Base-by-base conservation (phyloP, 2,329 filamentous ascomycete genomes). In the Hymenoscyphus scutula region DNA sequence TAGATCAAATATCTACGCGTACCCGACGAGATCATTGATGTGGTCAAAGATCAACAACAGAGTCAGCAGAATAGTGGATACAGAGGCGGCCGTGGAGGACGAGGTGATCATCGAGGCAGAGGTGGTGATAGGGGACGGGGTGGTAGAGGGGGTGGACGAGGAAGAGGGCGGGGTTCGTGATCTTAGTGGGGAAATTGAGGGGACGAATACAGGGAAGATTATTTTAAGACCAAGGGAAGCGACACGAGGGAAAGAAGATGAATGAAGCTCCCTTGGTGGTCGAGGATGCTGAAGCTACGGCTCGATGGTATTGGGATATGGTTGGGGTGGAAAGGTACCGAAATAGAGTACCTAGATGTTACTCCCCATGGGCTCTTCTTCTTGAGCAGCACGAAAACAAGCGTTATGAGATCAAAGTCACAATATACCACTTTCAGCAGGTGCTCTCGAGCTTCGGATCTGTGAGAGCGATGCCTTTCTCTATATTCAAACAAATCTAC, bases 1-100 rank as follows among this genome's bases (percentile, higher is more conserved):
- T 48, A 60, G 95, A 99, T 99, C 80, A 99, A 99, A 82, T 99
- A 97, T 79, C 85, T 99, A 34, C 88, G 94, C 71, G 91, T 99
- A 2, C 92, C 94, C 59, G 94, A 99, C 78, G 94, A 98, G 77
- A 96, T 99, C 66, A 91, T 99, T 78, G 94, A 98, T 68, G 78
- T 92, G 45, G 93, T 95, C 27, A 96, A 92, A 81, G 94, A 98
- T 74, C 94, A 98, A 77, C 89, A 91, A 74, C 64, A 67, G 56
- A 62, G 67, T 30, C 69, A 72, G 25, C 71, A 73, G 58, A 64
- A 67, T 29, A 55, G 65, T 11, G 80, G 79, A 65, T 90, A 88
- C 72, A 82, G 88, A 62, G 87, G 89, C 48, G 82, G 84, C 65
- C 82, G 85, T 17, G 85, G 87, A 41, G 79, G 82, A 56, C 81